Base-by-base conservation (phyloP, 805 yeast genomes). In the Danielia oregonensis region DNA sequence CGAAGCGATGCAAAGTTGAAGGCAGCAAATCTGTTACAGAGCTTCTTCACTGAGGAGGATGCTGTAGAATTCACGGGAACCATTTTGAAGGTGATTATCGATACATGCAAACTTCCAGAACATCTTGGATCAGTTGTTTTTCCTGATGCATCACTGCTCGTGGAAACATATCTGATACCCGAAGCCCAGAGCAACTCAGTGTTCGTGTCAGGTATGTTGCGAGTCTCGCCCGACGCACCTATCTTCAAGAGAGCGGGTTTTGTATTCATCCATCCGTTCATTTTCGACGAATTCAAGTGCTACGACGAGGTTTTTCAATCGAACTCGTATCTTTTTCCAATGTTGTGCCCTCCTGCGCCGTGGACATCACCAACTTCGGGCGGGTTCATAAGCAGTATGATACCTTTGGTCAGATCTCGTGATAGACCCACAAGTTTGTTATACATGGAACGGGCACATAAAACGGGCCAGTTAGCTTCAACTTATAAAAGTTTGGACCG, bases 321-420 rank as follows among this genome's bases (percentile, higher is more conserved):
- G 4, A 41, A 42, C 13, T 24, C 34, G 5, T 39, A 39, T 16
- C 25, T 19, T 21, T 38, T 66, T 5, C 73, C 73, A 1, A 66
- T 68, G 72, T 19, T 68, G 6, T 40, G 44, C 19, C 64, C 67
- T 5, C 72, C 73, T 1, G 51, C 51, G 34, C 46, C 48, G 6
- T 66, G 72, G 72, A 40, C 43, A 0, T 36, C 52, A 7, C 65
- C 68, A 3, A 36, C 22, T 1, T 37, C 41, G 5, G 73, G 73
- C 1, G 73, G 72, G 0, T 66, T 51, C 36, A 39, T 65, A 14
- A 45, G 46, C 9, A 46, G 52, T 23, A 32, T 51, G 10, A 51
- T 48, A 28, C 55, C 60, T 1, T 35, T 55, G 17, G 51, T 67
- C 4, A 41, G 42, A 17, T 40, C 57, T 1, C 31, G 36, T 0